phyloP scores from a whole-genome alignment of 2,329 filamentous ascomycete genomes.

The Ophiosphaerella herpotricha region DNA sequence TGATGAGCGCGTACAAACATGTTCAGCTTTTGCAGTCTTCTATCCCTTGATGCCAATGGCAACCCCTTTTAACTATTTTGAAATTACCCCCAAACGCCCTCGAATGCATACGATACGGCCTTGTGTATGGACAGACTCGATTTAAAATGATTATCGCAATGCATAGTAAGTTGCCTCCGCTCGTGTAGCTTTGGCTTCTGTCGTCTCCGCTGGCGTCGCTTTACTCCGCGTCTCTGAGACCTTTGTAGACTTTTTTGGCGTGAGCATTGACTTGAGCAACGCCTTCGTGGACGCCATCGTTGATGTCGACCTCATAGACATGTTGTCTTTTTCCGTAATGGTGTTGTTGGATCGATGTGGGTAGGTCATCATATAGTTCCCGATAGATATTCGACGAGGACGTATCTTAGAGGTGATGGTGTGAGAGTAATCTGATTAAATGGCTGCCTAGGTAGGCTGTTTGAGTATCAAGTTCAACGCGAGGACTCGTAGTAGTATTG shows the following conservation, averaged over 20 bases:
- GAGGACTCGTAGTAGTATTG: no score
- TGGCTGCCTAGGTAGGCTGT: neutral
- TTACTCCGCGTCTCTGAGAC: neutral
- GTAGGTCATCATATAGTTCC: conserved; percentile 5
- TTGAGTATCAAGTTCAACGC: no score
- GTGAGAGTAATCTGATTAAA: neutral
- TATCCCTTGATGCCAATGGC: no score
- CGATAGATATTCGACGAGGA: neutral
- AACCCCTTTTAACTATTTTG: no score
- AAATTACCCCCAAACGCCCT: no score
- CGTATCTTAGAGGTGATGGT: no score
- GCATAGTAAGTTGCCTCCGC: conserved; percentile 23
- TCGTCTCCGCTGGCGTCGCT: conserved; percentile 14
- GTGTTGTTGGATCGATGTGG: conserved; percentile 1
- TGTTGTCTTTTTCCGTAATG: conserved; percentile 10
- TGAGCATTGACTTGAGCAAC: conserved; percentile 23
- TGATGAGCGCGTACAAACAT: neutral
- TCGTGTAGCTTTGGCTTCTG: conserved; percentile 11
- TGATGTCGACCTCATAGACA: conserved; percentile 28
- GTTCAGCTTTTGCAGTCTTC: no score
- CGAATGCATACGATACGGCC: no score
- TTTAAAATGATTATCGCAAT: conserved; percentile 6
- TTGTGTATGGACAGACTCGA: no score
- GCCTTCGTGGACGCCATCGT: conserved; percentile 15
- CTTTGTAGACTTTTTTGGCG: conserved; percentile 11